Conservation (phyloP, 176 grass and related monocot genomes). For the Lolium rigidum region DNA sequence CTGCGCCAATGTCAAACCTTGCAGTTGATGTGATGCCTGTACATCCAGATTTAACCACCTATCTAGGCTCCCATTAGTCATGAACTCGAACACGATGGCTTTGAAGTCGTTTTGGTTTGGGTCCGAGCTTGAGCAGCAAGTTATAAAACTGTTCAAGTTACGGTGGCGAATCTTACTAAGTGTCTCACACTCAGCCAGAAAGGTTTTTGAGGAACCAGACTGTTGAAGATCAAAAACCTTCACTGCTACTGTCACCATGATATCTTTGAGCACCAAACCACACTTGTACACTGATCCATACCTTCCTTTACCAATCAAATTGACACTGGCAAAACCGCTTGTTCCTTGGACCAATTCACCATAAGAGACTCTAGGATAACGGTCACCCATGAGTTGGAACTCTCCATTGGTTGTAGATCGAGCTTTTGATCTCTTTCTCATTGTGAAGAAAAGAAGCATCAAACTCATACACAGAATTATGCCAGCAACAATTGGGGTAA, state of each 20-base stretch:
- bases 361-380: constrained; percentile 40
- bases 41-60: background rate
- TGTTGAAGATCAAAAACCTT: constrained; percentile 57
- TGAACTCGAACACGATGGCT: background rate
- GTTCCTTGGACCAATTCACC: constrained; percentile 48
- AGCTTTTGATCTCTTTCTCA: background rate
- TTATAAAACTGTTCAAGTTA: background rate
- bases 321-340: constrained; percentile 40
- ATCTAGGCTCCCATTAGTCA: background rate
- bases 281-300: constrained; percentile 56
- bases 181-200: constrained; percentile 46
- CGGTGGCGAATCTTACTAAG: constrained; percentile 49
- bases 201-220: constrained; percentile 40
- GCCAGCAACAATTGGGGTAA: background rate
- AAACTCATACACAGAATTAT: background rate
- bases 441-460: background rate
- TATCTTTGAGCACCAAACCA: background rate
- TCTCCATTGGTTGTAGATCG: background rate
- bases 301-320: constrained; percentile 54
- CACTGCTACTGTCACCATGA: constrained; percentile 25
- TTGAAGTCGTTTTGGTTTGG: background rate
- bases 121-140: background rate
- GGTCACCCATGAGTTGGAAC: background rate
- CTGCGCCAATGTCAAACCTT: background rate
- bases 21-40: background rate